Evolutionary conservation across 495 filamentous ascomycete species (phyloP).

Genomic region (Talaromyces liani): DNA sequence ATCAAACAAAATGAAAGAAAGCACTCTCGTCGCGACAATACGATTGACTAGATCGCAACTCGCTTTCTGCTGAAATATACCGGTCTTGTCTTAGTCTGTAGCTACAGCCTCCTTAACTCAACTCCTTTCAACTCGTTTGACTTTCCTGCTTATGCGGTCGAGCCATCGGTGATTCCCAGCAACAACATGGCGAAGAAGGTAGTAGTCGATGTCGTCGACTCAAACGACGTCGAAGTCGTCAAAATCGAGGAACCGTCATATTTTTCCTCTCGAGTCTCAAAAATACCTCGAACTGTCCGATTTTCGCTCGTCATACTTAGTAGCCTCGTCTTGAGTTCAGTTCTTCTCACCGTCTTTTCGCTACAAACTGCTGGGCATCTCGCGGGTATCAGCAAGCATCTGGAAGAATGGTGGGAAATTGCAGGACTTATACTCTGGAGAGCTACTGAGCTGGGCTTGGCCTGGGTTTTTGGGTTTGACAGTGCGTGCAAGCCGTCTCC

Average conservation of each 20-base stretch:
- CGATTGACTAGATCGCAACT: neutral
- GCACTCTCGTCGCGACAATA: neutral
- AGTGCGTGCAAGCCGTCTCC: slow-evolving; percentile 30
- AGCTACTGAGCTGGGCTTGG: slow-evolving; percentile 58
- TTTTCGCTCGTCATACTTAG: slow-evolving; percentile 57
- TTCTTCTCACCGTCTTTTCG: slow-evolving; percentile 48
- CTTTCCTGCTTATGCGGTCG: neutral
- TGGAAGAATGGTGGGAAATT: slow-evolving; percentile 56
- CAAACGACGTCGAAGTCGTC: neutral
- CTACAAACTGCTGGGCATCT: slow-evolving; percentile 49
- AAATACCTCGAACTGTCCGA: slow-evolving; percentile 41
- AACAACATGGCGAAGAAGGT: slow-evolving; percentile 5
- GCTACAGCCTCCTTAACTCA: neutral
- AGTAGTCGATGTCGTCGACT: neutral
- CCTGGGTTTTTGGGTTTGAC: slow-evolving; percentile 66
- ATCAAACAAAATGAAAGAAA: neutral
- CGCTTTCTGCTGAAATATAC: neutral
- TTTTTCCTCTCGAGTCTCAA: neutral
- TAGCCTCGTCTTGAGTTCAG: slow-evolving; percentile 52
- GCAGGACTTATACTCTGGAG: slow-evolving; percentile 56
- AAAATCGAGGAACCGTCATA: neutral
- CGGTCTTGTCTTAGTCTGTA: neutral
- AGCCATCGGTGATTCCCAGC: neutral
- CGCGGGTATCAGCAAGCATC: slow-evolving; percentile 49
- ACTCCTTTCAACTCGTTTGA: neutral